Conservation (phyloP, 2,329 filamentous ascomycete genomes). For the Diaporthe ampelina region DNA sequence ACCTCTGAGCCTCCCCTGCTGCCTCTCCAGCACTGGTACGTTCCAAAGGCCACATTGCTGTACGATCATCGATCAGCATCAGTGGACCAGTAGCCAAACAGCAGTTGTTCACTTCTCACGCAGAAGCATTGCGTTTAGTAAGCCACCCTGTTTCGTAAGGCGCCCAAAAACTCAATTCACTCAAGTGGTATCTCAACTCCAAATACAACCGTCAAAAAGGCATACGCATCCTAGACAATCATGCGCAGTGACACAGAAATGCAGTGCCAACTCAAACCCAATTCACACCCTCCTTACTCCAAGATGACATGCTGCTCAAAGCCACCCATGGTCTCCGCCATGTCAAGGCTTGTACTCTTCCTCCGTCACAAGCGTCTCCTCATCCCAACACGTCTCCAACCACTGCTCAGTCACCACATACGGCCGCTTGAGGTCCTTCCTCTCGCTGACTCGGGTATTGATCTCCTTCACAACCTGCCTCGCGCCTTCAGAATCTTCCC, state of each 20-base stretch:
- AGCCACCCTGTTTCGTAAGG: no score
- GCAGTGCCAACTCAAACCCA: no score
- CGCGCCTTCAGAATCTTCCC: conserved; percentile 54
- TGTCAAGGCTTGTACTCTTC: conserved; percentile 64
- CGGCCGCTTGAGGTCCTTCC: conserved; percentile 65
- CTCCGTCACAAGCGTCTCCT: conserved; percentile 84
- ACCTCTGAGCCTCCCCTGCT: no score
- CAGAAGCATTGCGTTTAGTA: no score
- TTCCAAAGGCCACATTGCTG: no score
- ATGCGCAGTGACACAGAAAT: not conserved
- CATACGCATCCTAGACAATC: not conserved
- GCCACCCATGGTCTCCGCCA: not conserved
- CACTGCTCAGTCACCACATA: conserved; percentile 79
- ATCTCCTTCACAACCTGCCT: conserved; percentile 58
- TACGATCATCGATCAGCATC: no score
- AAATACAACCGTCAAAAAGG: not conserved
- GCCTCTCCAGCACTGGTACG: no score
- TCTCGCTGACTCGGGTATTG: conserved; percentile 59
- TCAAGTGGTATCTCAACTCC: conserved; percentile 19
- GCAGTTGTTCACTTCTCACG: no score
- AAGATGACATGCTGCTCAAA: not conserved
- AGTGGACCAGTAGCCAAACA: no score
- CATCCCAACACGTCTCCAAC: conserved; percentile 85
- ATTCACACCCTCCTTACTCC: not conserved
- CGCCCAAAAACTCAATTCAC: not conserved